phyloP scores from a whole-genome alignment of 192 early-diverging fungal species.

The Gaertneriomyces sp. region DNA sequence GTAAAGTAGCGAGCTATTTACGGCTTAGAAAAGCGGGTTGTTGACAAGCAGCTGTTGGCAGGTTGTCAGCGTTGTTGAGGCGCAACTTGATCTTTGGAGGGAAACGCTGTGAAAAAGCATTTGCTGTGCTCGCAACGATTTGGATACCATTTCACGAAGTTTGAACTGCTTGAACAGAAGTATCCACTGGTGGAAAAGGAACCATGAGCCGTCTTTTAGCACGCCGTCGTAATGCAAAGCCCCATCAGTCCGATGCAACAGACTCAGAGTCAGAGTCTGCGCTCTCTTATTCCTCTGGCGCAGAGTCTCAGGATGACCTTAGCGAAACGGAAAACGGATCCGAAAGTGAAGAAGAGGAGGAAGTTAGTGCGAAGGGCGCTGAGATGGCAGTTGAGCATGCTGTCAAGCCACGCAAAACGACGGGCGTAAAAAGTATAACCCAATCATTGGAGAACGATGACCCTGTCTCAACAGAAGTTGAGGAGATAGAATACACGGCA shows the following conservation, averaged over 20 bases:
- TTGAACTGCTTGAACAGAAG: no score
- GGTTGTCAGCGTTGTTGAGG: no score
- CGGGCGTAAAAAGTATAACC: background rate
- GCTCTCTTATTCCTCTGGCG: background rate
- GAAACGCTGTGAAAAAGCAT: no score
- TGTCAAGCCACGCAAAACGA: background rate
- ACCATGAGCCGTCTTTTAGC: conserved; percentile 4
- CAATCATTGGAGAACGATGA: background rate
- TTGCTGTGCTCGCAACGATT: no score
- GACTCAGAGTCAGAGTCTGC: background rate
- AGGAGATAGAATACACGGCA: background rate
- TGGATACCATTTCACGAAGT: no score
- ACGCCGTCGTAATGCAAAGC: background rate
- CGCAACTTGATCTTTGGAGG: no score
- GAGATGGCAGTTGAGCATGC: background rate
- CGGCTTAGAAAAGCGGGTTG: no score
- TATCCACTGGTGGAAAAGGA: background rate
- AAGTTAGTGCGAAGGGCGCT: background rate
- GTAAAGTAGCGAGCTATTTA: no score
- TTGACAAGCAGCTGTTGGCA: no score
- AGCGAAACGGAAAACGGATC: background rate
- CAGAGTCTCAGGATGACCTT: conserved; percentile 1
- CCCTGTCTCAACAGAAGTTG: background rate
- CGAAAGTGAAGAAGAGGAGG: conserved; percentile 5
- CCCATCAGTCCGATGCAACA: background rate